A percentile compares a stretch with the other conserved stretches of the same genome.
Conservation (phyloP, 1,139 yeast genomes). For the Suhomyces wounanorum region DNA sequence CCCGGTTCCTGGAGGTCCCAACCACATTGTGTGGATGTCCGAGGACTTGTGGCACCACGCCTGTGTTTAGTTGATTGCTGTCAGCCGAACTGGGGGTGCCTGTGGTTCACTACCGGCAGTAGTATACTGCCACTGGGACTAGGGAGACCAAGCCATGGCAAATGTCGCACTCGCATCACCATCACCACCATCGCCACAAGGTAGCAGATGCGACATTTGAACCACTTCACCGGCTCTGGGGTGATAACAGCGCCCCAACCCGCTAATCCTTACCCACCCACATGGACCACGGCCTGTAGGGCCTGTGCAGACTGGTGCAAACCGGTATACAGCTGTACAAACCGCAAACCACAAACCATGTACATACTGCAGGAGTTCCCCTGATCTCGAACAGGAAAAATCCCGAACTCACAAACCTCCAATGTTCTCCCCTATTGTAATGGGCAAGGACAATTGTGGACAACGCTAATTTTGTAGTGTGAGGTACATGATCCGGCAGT, state of each 20-base stretch:
- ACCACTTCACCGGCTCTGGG: neutral
- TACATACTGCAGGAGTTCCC: constrained; percentile 2
- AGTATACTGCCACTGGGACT: too few relatives aligned
- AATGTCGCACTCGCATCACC: neutral
- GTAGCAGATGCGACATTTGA: neutral
- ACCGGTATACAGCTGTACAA: neutral
- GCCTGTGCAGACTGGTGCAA: too few relatives aligned
- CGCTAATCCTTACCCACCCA: neutral
- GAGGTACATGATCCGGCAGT: neutral
- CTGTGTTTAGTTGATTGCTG: too few relatives aligned
- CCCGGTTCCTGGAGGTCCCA: neutral
- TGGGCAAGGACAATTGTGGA: neutral
- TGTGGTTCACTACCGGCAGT: too few relatives aligned
- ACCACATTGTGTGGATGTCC: too few relatives aligned
- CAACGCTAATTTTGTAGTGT: neutral
- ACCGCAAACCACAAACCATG: neutral
- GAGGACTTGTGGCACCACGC: too few relatives aligned
- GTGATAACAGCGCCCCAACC: neutral
- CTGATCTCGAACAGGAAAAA: constrained; percentile 8
- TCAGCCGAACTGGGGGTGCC: too few relatives aligned
- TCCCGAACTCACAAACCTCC: constrained; percentile 2
- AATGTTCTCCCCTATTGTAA: constrained; percentile 7
- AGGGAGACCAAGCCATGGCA: too few relatives aligned
- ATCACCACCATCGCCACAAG: neutral
- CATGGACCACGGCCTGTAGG: neutral